Base-by-base conservation (phyloP, 768 basidiomycete genomes). In the Asterophora parasitica region DNA sequence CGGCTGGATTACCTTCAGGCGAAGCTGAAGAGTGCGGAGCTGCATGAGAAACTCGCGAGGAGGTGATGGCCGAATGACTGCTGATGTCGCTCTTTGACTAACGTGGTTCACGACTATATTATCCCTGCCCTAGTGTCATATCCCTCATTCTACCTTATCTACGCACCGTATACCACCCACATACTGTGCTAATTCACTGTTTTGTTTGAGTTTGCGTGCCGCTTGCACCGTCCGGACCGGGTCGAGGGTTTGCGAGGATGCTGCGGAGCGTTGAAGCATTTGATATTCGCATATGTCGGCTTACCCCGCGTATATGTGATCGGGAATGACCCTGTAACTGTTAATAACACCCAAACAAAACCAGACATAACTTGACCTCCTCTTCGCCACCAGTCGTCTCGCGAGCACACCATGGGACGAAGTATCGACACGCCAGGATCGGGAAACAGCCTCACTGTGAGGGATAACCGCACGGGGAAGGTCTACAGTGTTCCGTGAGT, bases 391-490 rank as follows among this genome's bases (percentile, higher is more conserved):
- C 11, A 15, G 19, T 4, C 17, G 11, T 10, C 20, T 34, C 10
- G 26, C 27, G 8, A 33, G 32, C 33, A 60, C 12, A 33, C 36
- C 33, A 60, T 60, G 59, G 59, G 57, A 36, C 48, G 46, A 45
- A 38, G 55, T 13, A 13, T 50, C 6, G 51, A 53, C 16, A 38
- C 45, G 2, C 15, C 50, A n/a, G 47, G 16, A 34, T 43, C 51
- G 5, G 53, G 9, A 37, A 68, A 72, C 51, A 69, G 64, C 50
- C 71, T 92, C 39, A 85, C 83, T 5, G 81, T 93, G 58, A 70
- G 68, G 49, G 92, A 93, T 69, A 90, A 93, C 64, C 82, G 92
- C 48, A 93, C 92, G 2, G 89, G 88, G 23, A 86, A 83, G 63
- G 76, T 77, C 2, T 85, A 85, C 68, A 77, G 67, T 23, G 70